These are phyloP conservation scores for Aspergillus sp. DNA, from an alignment of 2,329 filamentous ascomycete species.

Conservation along the genomic window DNA sequence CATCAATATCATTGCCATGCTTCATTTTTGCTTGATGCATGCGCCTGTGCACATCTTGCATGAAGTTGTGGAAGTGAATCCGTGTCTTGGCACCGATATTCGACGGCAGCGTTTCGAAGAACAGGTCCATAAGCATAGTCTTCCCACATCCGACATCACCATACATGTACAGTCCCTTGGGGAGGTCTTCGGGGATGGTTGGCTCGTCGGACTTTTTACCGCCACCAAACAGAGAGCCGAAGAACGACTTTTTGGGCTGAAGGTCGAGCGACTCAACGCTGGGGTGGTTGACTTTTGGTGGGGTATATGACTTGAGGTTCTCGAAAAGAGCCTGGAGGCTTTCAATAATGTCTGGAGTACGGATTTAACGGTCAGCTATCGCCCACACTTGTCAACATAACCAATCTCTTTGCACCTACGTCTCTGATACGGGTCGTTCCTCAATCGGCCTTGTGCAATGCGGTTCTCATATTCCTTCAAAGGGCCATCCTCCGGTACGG, in stretches of 20 bases:
- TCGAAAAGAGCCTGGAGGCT: slow-evolving; percentile 84
- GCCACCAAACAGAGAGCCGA: slow-evolving; percentile 42
- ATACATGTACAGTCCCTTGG: slow-evolving; percentile 87
- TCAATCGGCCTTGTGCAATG: slow-evolving; percentile 64
- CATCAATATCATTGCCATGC: slow-evolving; percentile 83
- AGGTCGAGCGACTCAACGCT: slow-evolving; percentile 62
- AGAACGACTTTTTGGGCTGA: slow-evolving; percentile 46
- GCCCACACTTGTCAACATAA: background rate
- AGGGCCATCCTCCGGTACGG: slow-evolving; percentile 51
- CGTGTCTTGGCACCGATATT: slow-evolving; percentile 77
- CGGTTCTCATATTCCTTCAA: slow-evolving; percentile 81
- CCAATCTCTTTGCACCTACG: slow-evolving; percentile 44
- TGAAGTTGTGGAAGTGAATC: slow-evolving; percentile 99
- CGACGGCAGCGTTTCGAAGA: slow-evolving; percentile 82
- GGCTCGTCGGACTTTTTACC: slow-evolving; percentile 23
- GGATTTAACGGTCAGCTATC: background rate
- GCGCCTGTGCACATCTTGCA: slow-evolving; percentile 93
- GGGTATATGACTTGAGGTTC: slow-evolving; percentile 65
- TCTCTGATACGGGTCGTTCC: slow-evolving; percentile 87
- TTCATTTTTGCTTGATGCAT: slow-evolving; percentile 85
- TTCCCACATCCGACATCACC: slow-evolving; percentile 96
- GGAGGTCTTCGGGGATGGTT: slow-evolving; percentile 63
- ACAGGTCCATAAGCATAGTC: slow-evolving; percentile 99
- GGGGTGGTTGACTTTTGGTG: slow-evolving; percentile 69
- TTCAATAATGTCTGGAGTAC: slow-evolving; percentile 67